Evolutionary conservation across 2,329 filamentous ascomycete genomes (phyloP).

Genomic region (Xylariaceae sp.): DNA sequence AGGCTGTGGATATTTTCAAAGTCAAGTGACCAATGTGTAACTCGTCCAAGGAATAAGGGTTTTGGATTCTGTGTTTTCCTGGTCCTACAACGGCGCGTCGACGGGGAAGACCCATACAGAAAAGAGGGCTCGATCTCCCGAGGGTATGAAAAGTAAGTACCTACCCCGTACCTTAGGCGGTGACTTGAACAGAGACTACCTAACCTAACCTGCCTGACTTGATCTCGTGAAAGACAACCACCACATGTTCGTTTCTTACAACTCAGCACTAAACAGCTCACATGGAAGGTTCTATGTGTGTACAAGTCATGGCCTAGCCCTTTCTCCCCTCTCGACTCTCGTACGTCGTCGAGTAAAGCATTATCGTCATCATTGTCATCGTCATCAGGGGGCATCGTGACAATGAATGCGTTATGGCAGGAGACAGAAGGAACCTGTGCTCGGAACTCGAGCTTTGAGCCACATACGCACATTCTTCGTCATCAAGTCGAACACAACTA

Average conservation of each 20-base stretch:
- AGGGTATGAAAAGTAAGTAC: not conserved
- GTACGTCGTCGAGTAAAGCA: not conserved
- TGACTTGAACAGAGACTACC: not conserved
- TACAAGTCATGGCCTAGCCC: not conserved
- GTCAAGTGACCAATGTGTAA: slow-evolving; percentile 1
- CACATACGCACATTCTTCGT: no score
- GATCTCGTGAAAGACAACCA: not conserved
- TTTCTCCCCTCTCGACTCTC: not conserved
- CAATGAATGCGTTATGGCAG: no score
- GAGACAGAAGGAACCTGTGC: no score
- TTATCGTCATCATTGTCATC: not conserved
- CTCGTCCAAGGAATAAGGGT: not conserved
- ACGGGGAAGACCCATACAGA: not conserved
- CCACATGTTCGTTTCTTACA: not conserved
- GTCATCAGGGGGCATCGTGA: no score
- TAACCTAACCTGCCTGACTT: not conserved
- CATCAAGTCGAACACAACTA: no score
- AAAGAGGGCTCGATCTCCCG: not conserved
- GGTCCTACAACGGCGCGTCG: not conserved
- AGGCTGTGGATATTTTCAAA: not conserved
- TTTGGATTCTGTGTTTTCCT: not conserved
- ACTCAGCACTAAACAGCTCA: not conserved
- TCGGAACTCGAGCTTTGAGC: no score
- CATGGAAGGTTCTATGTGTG: not conserved
- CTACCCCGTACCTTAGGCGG: not conserved